Evolutionary conservation across 495 filamentous ascomycete genomes (phyloP), one percentile per base, ranked within the genome.

Genomic region (Neurospora sp.): DNA sequence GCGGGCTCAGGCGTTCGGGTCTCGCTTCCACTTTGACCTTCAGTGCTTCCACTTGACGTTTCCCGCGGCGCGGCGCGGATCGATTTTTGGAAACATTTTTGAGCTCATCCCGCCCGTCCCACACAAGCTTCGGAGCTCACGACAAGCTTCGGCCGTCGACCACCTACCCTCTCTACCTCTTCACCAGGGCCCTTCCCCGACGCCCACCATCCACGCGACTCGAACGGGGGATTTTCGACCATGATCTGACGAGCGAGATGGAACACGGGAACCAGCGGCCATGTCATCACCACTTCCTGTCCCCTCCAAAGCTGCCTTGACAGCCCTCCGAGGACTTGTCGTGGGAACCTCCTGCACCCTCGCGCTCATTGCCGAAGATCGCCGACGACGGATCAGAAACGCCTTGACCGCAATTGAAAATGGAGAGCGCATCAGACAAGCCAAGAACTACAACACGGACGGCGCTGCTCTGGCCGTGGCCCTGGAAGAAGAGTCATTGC

Each of bases 341-440:
- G 73, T 88, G 0, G 86, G 86, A 70, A 85, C 85, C 4, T 84
- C 86, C 4, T 88, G 86, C 79, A 85, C 84, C 35, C 77, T 89
- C 71, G 84, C 83, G 71, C 78, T 86, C 31, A 74, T 89, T 68
- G 78, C 85, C 74, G 87, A 89, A 75, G 87, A 88, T 76, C 86
- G 84, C 44, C 83, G 86, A 59, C 81, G 86, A 9, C 79, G 82
- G 44, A 86, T 87, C 71, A 83, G 83, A 71, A 80, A 82, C 59
- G 81, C 84, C 9, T 71, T 81, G 47, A 79, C 80, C 7, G 82
- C 82, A 4, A 77, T 86, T 39, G 77, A 83, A 20, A 89, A 88
- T 77, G 84, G 82, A 5, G 73, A 84, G 71, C 83, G 77, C 37
- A 74, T 88, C 39, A 84, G 82, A 71, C 75, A 80, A 5, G 80